Evolutionary conservation across 2,329 filamentous ascomycete species (phyloP).

Genomic region (Teratosphaeria viscida): DNA sequence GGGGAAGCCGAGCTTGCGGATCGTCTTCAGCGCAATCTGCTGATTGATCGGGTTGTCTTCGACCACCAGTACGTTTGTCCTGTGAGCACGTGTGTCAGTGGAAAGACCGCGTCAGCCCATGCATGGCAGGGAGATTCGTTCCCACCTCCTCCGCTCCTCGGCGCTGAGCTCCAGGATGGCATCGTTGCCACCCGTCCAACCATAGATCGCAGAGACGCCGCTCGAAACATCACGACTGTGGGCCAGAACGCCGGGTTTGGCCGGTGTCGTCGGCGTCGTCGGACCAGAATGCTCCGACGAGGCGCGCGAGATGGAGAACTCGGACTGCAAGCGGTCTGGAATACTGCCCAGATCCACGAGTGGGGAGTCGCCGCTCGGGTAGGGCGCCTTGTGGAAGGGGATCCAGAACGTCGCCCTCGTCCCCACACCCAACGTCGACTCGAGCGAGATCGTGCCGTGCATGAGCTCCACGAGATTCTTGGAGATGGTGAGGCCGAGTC

Average conservation of each 20-base stretch:
- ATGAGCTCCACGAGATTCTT: conserved; percentile 73
- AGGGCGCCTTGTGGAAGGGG: conserved; percentile 61
- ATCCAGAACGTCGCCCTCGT: conserved; percentile 70
- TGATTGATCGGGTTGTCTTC: conserved; percentile 61
- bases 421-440: conserved; percentile 56
- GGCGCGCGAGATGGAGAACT: conserved; percentile 51
- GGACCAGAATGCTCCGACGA: conserved; percentile 51
- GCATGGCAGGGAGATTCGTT: background rate
- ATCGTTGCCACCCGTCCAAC: background rate
- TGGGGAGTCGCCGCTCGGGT: conserved; percentile 37
- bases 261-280: conserved; percentile 20
- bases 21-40: conserved; percentile 63
- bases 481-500: conserved; percentile 67
- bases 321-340: conserved; percentile 53
- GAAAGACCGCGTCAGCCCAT: background rate
- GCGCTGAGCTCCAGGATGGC: conserved; percentile 43
- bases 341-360: conserved; percentile 54
- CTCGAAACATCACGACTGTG: conserved; percentile 11
- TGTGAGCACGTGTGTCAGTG: background rate
- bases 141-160: conserved; percentile 43
- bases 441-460: conserved; percentile 61
- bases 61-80: conserved; percentile 62
- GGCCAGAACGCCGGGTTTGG: conserved; percentile 1
- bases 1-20: conserved; percentile 61
- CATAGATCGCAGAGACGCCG: conserved; percentile 2